phyloP scores from a whole-genome alignment of 148 eudicot species.

The Rhododendron ferrugineum region DNA sequence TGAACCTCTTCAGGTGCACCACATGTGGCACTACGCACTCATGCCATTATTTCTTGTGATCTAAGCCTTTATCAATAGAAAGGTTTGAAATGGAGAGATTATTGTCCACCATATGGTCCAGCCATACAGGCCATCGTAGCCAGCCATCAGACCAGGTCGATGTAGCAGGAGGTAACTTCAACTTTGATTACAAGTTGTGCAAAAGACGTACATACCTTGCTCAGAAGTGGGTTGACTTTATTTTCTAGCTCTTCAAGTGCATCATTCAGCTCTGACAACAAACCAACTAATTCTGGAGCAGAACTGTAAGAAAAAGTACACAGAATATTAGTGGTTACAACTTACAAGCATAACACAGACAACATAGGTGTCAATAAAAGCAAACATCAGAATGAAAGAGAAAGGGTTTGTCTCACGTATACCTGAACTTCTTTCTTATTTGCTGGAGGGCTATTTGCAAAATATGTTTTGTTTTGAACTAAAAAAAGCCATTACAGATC shows the following conservation, averaged over 20 bases:
- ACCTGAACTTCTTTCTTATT: not conserved
- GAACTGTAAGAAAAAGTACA: conserved; percentile 40
- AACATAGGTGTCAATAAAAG: not conserved
- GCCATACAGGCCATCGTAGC: not conserved
- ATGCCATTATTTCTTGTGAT: not conserved
- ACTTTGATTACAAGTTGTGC: not conserved
- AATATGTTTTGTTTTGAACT: not conserved
- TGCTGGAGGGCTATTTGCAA: not conserved
- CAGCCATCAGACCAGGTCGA: conserved; percentile 1
- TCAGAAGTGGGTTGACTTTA: conserved; percentile 62
- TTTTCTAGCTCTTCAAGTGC: conserved; percentile 68
- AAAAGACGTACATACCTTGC: conserved; percentile 43
- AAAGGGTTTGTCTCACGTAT: too few species aligned
- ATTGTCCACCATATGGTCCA: not conserved
- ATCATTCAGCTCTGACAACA: conserved; percentile 69
- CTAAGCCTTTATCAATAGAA: not conserved
- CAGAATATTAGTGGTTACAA: not conserved
- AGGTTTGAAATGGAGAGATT: not conserved
- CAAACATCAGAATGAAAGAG: not conserved
- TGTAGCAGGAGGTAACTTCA: not conserved
- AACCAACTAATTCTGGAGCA: conserved; percentile 89
- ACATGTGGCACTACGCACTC: not conserved
- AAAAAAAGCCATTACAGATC: not conserved
- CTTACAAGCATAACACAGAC: conserved; percentile 7
- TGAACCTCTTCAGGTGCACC: not conserved